Conservation (phyloP, 306 rosid species). For the Adenanthera pavonina region DNA sequence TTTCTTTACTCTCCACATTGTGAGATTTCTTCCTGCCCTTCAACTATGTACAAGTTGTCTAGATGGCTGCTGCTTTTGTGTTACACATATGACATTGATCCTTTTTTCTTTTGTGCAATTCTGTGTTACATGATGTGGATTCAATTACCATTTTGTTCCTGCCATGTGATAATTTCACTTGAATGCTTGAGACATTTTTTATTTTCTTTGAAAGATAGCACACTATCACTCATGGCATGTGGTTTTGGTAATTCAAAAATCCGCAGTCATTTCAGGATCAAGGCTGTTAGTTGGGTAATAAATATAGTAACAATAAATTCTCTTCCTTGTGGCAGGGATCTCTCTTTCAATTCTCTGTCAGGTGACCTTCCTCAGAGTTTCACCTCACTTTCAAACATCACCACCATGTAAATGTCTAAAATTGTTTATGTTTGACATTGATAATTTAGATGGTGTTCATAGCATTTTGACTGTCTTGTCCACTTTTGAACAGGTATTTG, state of each 20-base stretch:
- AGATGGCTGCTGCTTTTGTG: constrained; percentile 34
- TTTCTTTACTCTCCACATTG: constrained; percentile 75
- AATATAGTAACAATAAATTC: constrained; percentile 21
- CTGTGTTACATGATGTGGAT: background rate
- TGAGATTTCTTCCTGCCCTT: constrained; percentile 57
- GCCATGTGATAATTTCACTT: constrained; percentile 20
- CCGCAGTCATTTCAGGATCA: background rate
- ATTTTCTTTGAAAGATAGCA: background rate
- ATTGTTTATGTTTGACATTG: constrained; percentile 20
- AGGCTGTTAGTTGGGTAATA: background rate
- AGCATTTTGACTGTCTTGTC: constrained; percentile 42
- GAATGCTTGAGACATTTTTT: constrained; percentile 22
- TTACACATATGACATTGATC: constrained; percentile 28
- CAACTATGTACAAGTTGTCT: constrained; percentile 30
- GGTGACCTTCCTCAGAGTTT: constrained; percentile 89
- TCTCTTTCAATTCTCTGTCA: constrained; percentile 74
- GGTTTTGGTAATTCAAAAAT: constrained; percentile 23
- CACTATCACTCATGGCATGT: constrained; percentile 25
- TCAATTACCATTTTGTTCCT: background rate
- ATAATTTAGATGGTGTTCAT: constrained; percentile 42
- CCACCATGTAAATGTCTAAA: constrained; percentile 61
- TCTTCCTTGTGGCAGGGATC: constrained; percentile 75
- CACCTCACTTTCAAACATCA: constrained; percentile 76
- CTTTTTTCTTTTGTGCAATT: background rate
- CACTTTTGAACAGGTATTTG: constrained; percentile 63